Conservation (phyloP, 75 land plant species). For the Larix kaempferi region DNA sequence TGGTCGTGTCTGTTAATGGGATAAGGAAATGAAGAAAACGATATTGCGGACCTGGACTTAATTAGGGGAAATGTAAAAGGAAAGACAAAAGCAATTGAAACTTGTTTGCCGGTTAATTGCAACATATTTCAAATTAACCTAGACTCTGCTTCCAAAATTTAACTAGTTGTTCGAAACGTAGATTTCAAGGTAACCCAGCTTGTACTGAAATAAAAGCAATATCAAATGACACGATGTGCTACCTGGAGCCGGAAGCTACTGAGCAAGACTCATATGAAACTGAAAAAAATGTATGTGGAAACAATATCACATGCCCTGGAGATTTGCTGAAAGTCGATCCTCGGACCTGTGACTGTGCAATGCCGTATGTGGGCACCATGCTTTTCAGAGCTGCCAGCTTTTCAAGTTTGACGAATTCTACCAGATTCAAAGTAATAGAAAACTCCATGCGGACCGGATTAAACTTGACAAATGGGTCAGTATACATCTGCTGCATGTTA, state of each 20-base stretch:
- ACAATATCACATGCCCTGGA: conserved; percentile 19
- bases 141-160: not conserved
- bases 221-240: conserved; percentile 12
- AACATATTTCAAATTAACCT: not conserved
- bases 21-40: no score
- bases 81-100: not conserved
- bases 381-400: conserved; percentile 42
- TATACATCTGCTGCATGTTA: conserved; percentile 26
- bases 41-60: no score
- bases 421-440: conserved; percentile 19
- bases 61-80: no score
- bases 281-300: conserved; percentile 22
- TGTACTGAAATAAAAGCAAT: conserved; percentile 13
- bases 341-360: conserved; percentile 39
- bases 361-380: conserved; percentile 38
- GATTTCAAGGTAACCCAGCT: conserved; percentile 38
- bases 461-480: conserved; percentile 26
- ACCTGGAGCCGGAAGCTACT: not conserved
- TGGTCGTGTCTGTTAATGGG: no score
- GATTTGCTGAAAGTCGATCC: conserved; percentile 30
- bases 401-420: conserved; percentile 27
- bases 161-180: conserved; percentile 8
- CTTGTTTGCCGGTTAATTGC: not conserved
- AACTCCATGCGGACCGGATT: not conserved
- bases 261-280: conserved; percentile 29